These are phyloP conservation scores for Apophysomyces ossiformis DNA, from an alignment of 371 early-diverging fungal genomes.

Conservation along the genomic window DNA sequence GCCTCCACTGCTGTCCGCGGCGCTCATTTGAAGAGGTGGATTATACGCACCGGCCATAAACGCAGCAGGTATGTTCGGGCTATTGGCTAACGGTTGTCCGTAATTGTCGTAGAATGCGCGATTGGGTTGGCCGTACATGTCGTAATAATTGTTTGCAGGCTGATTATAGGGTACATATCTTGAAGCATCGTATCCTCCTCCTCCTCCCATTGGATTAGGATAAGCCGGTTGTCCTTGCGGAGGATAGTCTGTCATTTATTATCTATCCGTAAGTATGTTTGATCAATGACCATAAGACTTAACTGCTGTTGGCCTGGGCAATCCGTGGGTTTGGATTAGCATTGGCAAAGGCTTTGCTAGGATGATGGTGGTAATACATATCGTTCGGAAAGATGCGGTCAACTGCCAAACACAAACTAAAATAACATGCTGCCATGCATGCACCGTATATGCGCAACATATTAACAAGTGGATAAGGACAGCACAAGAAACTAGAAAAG, in stretches of 20 bases:
- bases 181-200: neutral
- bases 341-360: conserved; percentile 23
- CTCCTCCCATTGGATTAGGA: neutral
- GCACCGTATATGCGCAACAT: neutral
- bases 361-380: conserved; percentile 29
- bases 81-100: neutral
- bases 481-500: neutral
- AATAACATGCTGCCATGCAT: neutral
- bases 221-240: neutral
- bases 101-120: neutral
- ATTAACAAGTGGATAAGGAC: neutral
- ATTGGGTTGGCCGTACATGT: neutral
- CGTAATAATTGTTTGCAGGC: neutral
- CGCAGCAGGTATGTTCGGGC: too few species aligned
- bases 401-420: conserved; percentile 1
- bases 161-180: neutral
- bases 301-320: conserved; percentile 3
- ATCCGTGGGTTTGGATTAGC: neutral
- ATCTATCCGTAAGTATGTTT: neutral
- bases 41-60: too few species aligned
- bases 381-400: conserved; percentile 18
- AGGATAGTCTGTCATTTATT: neutral
- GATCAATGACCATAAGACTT: neutral
- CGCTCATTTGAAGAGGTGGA: neutral
- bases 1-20: neutral